Percentiles rank a stretch among this genome's conserved stretches.
Conservation (phyloP, 2,329 filamentous ascomycete genomes). For the Pyrenochaeta sp. region DNA sequence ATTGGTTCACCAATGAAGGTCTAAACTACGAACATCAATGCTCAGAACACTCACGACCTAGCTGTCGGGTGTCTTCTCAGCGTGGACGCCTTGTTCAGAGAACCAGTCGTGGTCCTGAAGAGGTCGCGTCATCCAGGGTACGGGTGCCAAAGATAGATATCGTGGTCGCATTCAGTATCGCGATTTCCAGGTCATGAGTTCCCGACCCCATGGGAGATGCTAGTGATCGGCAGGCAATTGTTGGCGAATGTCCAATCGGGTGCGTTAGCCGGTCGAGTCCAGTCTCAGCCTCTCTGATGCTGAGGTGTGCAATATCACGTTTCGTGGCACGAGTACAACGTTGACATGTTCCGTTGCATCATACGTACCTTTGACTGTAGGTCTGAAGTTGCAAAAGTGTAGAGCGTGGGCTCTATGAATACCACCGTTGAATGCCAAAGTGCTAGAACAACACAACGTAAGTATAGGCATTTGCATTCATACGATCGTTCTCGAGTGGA, state of each 20-base stretch:
- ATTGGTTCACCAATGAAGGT: slow-evolving; percentile 6
- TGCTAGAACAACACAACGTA: too few relatives aligned
- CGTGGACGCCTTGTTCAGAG: neutral
- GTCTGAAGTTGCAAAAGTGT: neutral
- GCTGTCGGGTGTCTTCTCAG: neutral
- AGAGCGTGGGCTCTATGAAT: too few relatives aligned
- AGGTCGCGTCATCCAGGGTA: neutral
- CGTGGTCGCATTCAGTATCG: neutral
- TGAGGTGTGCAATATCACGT: neutral
- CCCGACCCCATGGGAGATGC: slow-evolving; percentile 3
- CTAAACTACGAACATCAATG: neutral
- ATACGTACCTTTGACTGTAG: neutral
- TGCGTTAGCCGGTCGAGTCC: neutral
- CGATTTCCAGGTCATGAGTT: neutral
- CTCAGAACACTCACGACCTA: neutral
- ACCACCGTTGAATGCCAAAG: too few relatives aligned
- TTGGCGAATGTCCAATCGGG: slow-evolving; percentile 3
- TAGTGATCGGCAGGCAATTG: neutral
- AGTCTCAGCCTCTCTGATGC: neutral
- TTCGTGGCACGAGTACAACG: slow-evolving; percentile 3
- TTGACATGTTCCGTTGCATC: slow-evolving; percentile 1
- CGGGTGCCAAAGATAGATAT: neutral
- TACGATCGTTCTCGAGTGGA: too few relatives aligned
- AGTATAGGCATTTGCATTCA: too few relatives aligned
- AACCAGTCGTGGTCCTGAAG: neutral